Conservation (phyloP, 768 basidiomycete genomes). For the Calocybe cyanea region DNA sequence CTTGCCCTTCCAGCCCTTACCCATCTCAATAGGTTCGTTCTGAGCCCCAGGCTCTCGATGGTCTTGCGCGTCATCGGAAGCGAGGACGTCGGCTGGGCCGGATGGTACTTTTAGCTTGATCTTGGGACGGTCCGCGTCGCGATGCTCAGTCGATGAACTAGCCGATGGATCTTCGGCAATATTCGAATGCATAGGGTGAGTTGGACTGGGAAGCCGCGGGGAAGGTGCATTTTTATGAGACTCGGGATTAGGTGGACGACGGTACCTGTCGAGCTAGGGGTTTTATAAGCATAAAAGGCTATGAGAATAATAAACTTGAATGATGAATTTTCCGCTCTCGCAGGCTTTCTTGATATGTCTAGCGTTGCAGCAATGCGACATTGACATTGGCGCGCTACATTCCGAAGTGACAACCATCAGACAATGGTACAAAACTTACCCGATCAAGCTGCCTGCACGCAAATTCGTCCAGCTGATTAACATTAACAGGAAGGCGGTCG, state of each 20-base stretch:
- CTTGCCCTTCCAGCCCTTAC: slow-evolving; percentile 18
- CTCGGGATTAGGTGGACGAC: slow-evolving; percentile 34
- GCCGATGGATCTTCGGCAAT: slow-evolving; percentile 1
- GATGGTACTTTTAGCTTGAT: slow-evolving; percentile 16
- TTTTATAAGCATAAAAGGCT: background rate
- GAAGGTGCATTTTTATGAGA: slow-evolving; percentile 11
- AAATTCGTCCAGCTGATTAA: slow-evolving; percentile 79
- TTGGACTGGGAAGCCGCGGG: slow-evolving; percentile 10
- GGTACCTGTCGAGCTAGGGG: slow-evolving; percentile 46
- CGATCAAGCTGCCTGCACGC: slow-evolving; percentile 85
- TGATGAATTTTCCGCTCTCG: background rate
- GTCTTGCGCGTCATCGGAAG: slow-evolving; percentile 8
- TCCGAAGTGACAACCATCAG: background rate
- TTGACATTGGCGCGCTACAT: no score
- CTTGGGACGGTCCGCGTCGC: slow-evolving; percentile 20
- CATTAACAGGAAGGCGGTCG: slow-evolving; percentile 68
- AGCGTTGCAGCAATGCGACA: no score
- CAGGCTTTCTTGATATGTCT: background rate
- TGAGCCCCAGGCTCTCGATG: slow-evolving; percentile 4
- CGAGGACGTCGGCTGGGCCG: slow-evolving; percentile 18
- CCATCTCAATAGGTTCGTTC: slow-evolving; percentile 11
- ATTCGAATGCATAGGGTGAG: slow-evolving; percentile 9
- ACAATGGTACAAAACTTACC: slow-evolving; percentile 39
- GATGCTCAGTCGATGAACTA: slow-evolving; percentile 2
- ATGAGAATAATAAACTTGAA: no score